Base-by-base conservation (phyloP, 768 basidiomycete species). In the Suillus americanus region DNA sequence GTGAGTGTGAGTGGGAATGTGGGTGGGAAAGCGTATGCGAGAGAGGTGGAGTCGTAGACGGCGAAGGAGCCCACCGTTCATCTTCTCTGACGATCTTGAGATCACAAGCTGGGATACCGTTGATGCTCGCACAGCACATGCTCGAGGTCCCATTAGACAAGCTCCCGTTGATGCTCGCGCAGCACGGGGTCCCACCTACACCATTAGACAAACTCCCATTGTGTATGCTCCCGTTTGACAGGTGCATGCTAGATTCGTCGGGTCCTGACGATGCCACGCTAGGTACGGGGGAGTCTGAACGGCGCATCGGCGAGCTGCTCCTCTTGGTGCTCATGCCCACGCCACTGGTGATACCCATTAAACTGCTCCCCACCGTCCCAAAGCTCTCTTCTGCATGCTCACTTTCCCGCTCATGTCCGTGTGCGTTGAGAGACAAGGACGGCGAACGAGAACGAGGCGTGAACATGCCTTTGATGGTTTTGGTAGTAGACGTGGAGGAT, bases 381-480 rank as follows among this genome's bases (percentile, higher is more conserved):
- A 89, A 89, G 12, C 87, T 87, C 18, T 87, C 87, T 61, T 87
- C 79, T n/a, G 71, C 56, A 38, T 73, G 68, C 16, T 72, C 75
- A 0, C 64, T 79, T 14, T 71, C 73, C 20, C 65, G 64, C 23
- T 30, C 61, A 37, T 71, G 51, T 20, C 51, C 28, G 40, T 71
- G 51, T 28, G 28, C 51, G 28, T 53, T 53, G 16, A 53, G 77
- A 37, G 81, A 78, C n/a, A 81, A 72, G 7, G 82, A 80, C 9
- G 82, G 77, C 18, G 84, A 79, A 45, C 82, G 80, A 20, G 87
- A 87, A 5, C 89, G 84, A 37, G 73, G 74, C 14, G 75, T 68
- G 68, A 89, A 89, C 37, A 91, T 73, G 12, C 86, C 83, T 69
- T 86, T 89, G 53, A 90, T 73, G 3, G 87, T 81, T 6, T 86